A percentile compares a stretch with the other conserved stretches of the same genome.
phyloP scores from a whole-genome alignment of 192 early-diverging fungal genomes.

The Podila clonocystis region DNA sequence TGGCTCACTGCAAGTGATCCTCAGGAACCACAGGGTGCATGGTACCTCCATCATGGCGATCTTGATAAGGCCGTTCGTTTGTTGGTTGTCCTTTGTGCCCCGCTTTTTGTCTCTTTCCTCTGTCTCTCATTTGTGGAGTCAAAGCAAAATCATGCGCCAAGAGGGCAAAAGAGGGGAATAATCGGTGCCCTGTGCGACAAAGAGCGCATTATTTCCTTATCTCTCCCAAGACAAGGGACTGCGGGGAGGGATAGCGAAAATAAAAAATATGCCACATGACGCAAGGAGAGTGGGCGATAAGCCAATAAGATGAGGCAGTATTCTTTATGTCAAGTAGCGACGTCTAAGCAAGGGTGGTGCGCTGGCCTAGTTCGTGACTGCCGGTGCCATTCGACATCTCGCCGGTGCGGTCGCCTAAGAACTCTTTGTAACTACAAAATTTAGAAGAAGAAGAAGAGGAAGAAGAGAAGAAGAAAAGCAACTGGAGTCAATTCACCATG shows the following conservation, averaged over 20 bases:
- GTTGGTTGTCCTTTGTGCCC: too few relatives aligned
- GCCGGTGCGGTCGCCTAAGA: conserved; percentile 67
- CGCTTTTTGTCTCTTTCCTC: too few relatives aligned
- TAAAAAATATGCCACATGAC: neutral
- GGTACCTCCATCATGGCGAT: too few relatives aligned
- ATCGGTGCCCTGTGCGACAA: too few relatives aligned
- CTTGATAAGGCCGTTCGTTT: too few relatives aligned
- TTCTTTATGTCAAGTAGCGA: neutral
- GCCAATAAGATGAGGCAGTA: neutral
- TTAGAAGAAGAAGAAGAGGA: conserved; percentile 3
- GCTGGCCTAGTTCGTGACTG: conserved; percentile 53
- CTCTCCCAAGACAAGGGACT: neutral
- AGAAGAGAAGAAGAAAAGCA: too few relatives aligned
- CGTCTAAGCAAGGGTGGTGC: conserved; percentile 50
- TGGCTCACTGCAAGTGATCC: too few relatives aligned
- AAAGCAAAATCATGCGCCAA: too few relatives aligned
- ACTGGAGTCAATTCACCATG: neutral
- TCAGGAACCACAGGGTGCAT: too few relatives aligned
- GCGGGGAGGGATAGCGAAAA: neutral
- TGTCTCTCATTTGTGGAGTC: too few relatives aligned
- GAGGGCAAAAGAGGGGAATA: too few relatives aligned
- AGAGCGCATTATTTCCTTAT: too few relatives aligned
- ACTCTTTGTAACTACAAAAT: conserved; percentile 58
- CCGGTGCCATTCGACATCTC: conserved; percentile 63
- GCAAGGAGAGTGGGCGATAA: neutral